Evolutionary conservation across 495 filamentous ascomycete genomes (phyloP).

Genomic region (Aspergillus sclerotioniger): DNA sequence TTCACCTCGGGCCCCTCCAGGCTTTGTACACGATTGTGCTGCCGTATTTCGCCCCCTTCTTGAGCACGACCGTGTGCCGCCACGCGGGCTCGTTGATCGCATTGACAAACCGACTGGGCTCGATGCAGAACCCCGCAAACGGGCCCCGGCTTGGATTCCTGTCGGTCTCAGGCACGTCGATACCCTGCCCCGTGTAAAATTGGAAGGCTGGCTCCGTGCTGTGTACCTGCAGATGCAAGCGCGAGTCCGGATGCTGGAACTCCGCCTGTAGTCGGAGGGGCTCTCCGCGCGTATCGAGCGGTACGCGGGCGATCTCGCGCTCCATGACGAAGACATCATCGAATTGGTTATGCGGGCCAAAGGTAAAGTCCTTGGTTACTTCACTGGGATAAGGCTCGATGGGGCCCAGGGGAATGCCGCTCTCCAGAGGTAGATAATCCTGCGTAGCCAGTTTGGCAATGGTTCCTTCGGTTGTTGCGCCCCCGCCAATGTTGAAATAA

Average conservation of each 20-base stretch:
- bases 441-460: constrained; percentile 67
- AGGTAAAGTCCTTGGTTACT: constrained; percentile 58
- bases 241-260: constrained; percentile 67
- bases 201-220: constrained; percentile 96
- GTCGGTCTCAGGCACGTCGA: constrained; percentile 70
- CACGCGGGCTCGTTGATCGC: constrained; percentile 77
- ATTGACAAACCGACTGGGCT: constrained; percentile 88
- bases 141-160: constrained; percentile 60
- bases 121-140: constrained; percentile 81
- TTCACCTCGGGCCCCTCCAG: constrained; percentile 58
- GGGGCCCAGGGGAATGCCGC: constrained; percentile 59
- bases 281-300: constrained; percentile 70
- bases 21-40: constrained; percentile 74
- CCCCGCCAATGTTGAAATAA: constrained; percentile 83
- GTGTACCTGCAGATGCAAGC: constrained; percentile 76
- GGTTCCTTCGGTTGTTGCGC: constrained; percentile 71
- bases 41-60: constrained; percentile 78
- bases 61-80: constrained; percentile 71
- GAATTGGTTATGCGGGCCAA: constrained; percentile 65
- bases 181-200: constrained; percentile 87
- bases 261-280: constrained; percentile 63
- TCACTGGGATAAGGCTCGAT: constrained; percentile 55
- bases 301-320: constrained; percentile 56
- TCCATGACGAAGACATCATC: constrained; percentile 89
- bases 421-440: constrained; percentile 72